A percentile compares a stretch with the other conserved stretches of the same genome.
phyloP scores from a whole-genome alignment of 2,329 filamentous ascomycete species.

The Microdochium trichocladiopsis region DNA sequence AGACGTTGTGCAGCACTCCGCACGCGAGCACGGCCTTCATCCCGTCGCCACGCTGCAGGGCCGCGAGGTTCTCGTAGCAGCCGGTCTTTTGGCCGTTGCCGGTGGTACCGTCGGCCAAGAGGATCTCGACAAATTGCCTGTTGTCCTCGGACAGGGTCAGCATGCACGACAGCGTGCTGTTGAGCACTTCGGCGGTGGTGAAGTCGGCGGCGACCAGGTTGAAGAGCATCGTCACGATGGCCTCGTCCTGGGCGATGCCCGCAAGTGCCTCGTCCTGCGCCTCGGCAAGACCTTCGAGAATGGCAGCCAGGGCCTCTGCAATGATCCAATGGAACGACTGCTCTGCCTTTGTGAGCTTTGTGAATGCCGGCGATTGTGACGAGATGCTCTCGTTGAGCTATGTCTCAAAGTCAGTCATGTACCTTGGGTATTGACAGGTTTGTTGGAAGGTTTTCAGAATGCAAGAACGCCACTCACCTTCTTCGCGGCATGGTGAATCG shows the following conservation, averaged over 20 bases:
- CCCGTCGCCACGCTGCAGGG: conserved; percentile 38
- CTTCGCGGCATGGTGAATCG: conserved; percentile 48
- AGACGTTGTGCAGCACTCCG: conserved; percentile 56
- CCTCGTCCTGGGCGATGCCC: conserved; percentile 40
- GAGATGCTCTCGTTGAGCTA: conserved; percentile 36
- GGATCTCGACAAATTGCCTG: conserved; percentile 38
- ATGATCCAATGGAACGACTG: conserved; percentile 47
- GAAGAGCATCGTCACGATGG: conserved; percentile 47
- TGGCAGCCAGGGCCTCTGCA: conserved; percentile 41
- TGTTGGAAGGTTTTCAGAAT: conserved; percentile 1
- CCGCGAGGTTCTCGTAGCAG: conserved; percentile 41
- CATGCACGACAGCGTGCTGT: conserved; percentile 46
- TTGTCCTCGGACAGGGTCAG: conserved; percentile 56
- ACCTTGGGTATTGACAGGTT: background rate
- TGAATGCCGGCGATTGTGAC: conserved; percentile 31
- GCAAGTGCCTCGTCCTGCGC: conserved; percentile 54
- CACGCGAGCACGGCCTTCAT: conserved; percentile 49
- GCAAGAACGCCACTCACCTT: conserved; percentile 32
- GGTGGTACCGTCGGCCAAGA: conserved; percentile 36
- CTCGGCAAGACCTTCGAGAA: conserved; percentile 48
- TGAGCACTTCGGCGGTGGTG: conserved; percentile 33
- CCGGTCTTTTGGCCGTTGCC: conserved; percentile 20
- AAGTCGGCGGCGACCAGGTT: conserved; percentile 34
- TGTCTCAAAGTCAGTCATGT: conserved; percentile 3
- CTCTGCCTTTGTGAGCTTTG: conserved; percentile 44